Conservation (phyloP, 805 yeast species). For the Sungouiozyma ichnusensis region DNA sequence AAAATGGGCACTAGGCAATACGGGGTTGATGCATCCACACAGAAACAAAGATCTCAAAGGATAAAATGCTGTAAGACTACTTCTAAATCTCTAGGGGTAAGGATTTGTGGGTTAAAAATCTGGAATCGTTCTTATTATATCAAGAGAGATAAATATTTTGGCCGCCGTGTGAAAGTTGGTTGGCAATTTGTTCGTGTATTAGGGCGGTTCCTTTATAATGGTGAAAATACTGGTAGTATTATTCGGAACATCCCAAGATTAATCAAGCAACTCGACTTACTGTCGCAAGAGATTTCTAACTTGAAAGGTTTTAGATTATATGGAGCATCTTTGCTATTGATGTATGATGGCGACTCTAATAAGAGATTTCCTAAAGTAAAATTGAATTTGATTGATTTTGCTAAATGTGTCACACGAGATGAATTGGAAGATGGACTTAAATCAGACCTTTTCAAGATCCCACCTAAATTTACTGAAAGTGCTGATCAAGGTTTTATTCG, state of each 20-base stretch:
- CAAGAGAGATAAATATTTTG: slow-evolving; percentile 84
- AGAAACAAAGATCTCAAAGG: slow-evolving; percentile 70
- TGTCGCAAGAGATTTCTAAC: slow-evolving; percentile 42
- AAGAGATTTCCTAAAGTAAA: slow-evolving; percentile 21
- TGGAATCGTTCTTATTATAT: slow-evolving; percentile 51
- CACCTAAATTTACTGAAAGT: slow-evolving; percentile 53
- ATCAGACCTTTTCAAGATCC: slow-evolving; percentile 39
- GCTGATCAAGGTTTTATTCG: slow-evolving; percentile 72
- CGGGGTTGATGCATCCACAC: slow-evolving; percentile 76
- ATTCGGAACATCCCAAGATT: slow-evolving; percentile 57
- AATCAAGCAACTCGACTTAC: slow-evolving; percentile 46
- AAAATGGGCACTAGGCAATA: slow-evolving; percentile 99
- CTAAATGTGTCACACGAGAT: slow-evolving; percentile 74
- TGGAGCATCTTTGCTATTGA: slow-evolving; percentile 79
- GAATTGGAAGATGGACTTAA: slow-evolving; percentile 31
- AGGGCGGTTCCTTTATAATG: slow-evolving; percentile 73
- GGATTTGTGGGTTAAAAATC: slow-evolving; percentile 92
- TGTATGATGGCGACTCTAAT: slow-evolving; percentile 61
- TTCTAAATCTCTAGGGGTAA: slow-evolving; percentile 69
- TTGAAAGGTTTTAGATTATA: slow-evolving; percentile 76
- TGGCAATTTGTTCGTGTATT: slow-evolving; percentile 66
- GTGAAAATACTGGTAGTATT: slow-evolving; percentile 46
- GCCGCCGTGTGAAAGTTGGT: slow-evolving; percentile 65
- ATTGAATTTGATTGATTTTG: slow-evolving; percentile 89
- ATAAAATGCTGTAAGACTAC: slow-evolving; percentile 77